phyloP scores from a whole-genome alignment of 2,329 filamentous ascomycete genomes.

The Simplicillium sp. region DNA sequence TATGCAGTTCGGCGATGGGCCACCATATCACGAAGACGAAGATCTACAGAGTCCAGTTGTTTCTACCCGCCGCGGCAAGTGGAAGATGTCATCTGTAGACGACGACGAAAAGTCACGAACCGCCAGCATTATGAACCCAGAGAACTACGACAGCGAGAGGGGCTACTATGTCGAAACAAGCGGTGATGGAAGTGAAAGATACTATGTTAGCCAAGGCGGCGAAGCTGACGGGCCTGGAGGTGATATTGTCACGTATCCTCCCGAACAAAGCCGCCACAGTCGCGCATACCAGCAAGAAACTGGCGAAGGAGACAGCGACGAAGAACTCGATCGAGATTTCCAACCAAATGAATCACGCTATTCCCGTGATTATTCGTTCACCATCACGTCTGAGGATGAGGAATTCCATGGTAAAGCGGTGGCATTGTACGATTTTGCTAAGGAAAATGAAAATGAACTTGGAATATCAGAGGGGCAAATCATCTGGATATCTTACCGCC shows the following conservation, averaged over 20 bases:
- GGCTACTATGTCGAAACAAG: conserved; percentile 59
- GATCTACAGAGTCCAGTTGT: conserved; percentile 89
- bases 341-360: conserved; percentile 67
- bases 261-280: conserved; percentile 52
- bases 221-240: conserved; percentile 70
- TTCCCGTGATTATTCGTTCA: conserved; percentile 88
- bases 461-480: conserved; percentile 90
- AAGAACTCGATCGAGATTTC: conserved; percentile 49
- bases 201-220: conserved; percentile 60
- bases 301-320: conserved; percentile 39
- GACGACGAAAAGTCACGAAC: conserved; percentile 31
- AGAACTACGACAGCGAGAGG: conserved; percentile 48
- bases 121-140: conserved; percentile 32
- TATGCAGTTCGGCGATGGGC: conserved; percentile 78
- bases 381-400: conserved; percentile 89
- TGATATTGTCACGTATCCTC: conserved; percentile 71
- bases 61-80: conserved; percentile 75
- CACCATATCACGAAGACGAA: conserved; percentile 91
- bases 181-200: conserved; percentile 63
- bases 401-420: conserved; percentile 97
- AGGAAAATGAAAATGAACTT: conserved; percentile 94
- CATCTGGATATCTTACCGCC: conserved; percentile 90
- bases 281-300: conserved; percentile 30
- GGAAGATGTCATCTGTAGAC: conserved; percentile 55
- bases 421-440: conserved; percentile 86